Percentiles rank a stretch among this genome's conserved stretches.
phyloP scores from a whole-genome alignment of 805 yeast genomes.

The Ogataea ramenticola region DNA sequence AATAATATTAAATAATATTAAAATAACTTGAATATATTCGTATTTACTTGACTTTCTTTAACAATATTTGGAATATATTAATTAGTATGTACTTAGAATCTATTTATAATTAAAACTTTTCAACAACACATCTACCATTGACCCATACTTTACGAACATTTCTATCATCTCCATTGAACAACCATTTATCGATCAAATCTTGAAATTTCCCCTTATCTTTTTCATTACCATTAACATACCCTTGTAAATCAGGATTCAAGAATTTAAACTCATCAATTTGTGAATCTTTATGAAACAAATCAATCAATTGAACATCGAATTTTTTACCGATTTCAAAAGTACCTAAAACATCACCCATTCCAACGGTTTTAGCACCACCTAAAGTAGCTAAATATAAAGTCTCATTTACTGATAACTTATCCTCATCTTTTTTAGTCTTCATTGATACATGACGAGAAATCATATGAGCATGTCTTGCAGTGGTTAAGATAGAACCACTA shows the following conservation, averaged over 20 bases:
- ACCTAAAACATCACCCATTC: constrained; percentile 53
- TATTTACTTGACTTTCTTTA: too few relatives aligned
- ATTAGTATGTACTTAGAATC: background rate
- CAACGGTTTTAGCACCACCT: constrained; percentile 82
- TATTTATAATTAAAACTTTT: constrained; percentile 21
- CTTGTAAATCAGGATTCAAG: constrained; percentile 40
- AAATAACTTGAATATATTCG: too few relatives aligned
- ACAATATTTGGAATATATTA: too few relatives aligned
- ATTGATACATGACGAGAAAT: constrained; percentile 68
- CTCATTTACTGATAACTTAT: constrained; percentile 57
- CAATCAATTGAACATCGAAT: constrained; percentile 79
- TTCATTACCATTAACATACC: background rate
- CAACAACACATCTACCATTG: constrained; percentile 58
- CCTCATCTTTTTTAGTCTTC: constrained; percentile 36
- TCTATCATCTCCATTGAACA: constrained; percentile 90
- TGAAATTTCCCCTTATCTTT: constrained; percentile 30
- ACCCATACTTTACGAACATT: constrained; percentile 80
- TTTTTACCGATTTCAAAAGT: constrained; percentile 68
- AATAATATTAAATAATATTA: too few relatives aligned
- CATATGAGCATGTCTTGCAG: constrained; percentile 62
- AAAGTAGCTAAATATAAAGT: constrained; percentile 75
- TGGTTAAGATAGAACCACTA: constrained; percentile 54
- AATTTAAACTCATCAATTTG: constrained; percentile 71
- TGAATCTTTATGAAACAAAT: constrained; percentile 45
- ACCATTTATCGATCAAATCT: constrained; percentile 77